Percentiles rank a stretch among this genome's conserved stretches.
Conservation (phyloP, 345 rosid species). For the Dipteronia dyeriana region DNA sequence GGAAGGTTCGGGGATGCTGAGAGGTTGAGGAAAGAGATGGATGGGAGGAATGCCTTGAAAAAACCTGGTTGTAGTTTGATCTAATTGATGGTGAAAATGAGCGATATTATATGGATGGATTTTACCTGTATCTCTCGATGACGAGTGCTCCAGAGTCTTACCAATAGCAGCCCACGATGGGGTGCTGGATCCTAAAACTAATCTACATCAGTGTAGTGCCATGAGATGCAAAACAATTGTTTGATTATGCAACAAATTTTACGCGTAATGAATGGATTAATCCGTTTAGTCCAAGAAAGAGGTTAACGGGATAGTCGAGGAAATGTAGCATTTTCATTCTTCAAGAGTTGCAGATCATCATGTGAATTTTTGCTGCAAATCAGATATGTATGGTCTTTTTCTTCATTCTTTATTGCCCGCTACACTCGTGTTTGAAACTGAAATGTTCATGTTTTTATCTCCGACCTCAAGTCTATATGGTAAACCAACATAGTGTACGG, state of each 20-base stretch:
- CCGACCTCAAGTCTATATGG: not conserved
- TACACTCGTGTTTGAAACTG: not conserved
- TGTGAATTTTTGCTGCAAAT: not conserved
- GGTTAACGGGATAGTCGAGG: too few relatives aligned
- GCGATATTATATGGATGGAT: not conserved
- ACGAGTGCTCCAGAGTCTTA: not conserved
- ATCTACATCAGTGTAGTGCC: not conserved
- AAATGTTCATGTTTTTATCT: not conserved
- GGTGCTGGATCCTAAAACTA: not conserved
- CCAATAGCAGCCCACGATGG: not conserved
- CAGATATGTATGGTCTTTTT: not conserved
- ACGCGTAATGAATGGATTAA: not conserved
- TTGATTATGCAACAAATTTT: not conserved
- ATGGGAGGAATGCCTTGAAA: slow-evolving; percentile 51
- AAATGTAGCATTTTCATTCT: not conserved
- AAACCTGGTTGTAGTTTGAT: slow-evolving; percentile 55
- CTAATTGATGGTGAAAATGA: slow-evolving; percentile 8
- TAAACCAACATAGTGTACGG: not conserved
- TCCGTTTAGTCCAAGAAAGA: not conserved
- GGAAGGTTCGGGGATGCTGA: slow-evolving; percentile 74
- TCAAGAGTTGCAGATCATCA: not conserved
- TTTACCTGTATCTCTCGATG: not conserved
- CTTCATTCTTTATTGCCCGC: not conserved
- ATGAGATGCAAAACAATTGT: not conserved
- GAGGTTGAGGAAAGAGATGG: slow-evolving; percentile 57